Evolutionary conservation across 2,329 filamentous ascomycete genomes (phyloP).

Genomic region (Cladophialophora carrionii): DNA sequence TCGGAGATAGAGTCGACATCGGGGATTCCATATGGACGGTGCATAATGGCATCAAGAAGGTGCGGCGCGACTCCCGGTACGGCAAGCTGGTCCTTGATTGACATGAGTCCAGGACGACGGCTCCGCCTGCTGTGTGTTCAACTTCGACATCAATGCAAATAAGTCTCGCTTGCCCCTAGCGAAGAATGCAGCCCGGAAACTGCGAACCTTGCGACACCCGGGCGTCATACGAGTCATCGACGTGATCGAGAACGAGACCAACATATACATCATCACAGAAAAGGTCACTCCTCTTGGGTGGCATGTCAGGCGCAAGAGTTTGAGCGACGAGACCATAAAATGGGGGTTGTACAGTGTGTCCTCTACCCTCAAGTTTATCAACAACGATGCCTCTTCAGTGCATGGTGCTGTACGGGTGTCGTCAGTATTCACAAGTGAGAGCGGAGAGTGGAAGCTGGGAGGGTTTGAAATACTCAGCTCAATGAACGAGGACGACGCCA

Average conservation of each 20-base stretch:
- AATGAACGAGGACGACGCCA: conserved; percentile 91
- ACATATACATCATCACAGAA: conserved; percentile 96
- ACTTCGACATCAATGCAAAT: conserved; percentile 84
- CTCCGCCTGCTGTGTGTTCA: conserved; percentile 93
- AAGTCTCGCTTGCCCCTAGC: conserved; percentile 81
- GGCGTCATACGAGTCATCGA: conserved; percentile 93
- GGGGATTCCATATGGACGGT: conserved; percentile 96
- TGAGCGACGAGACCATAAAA: conserved; percentile 91
- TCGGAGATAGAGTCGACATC: conserved; percentile 89
- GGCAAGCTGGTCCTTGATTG: background rate
- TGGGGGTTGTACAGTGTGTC: conserved; percentile 91
- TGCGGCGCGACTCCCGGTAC: conserved; percentile 49
- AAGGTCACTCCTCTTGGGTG: conserved; percentile 82
- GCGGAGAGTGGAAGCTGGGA: conserved; percentile 95
- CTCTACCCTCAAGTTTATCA: conserved; percentile 93
- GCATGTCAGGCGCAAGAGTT: conserved; percentile 84
- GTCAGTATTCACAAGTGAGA: conserved; percentile 91
- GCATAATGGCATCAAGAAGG: conserved; percentile 89
- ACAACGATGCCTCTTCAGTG: conserved; percentile 86
- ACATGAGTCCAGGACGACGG: conserved; percentile 74
- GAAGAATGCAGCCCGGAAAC: conserved; percentile 90
- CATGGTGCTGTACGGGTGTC: conserved; percentile 84
- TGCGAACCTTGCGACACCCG: conserved; percentile 88
- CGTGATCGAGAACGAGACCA: conserved; percentile 92
- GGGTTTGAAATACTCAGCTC: conserved; percentile 93